These are phyloP conservation scores for Perkinsus olseni DNA, from an alignment of 169 alveolate genomes.

Conservation along the genomic window DNA sequence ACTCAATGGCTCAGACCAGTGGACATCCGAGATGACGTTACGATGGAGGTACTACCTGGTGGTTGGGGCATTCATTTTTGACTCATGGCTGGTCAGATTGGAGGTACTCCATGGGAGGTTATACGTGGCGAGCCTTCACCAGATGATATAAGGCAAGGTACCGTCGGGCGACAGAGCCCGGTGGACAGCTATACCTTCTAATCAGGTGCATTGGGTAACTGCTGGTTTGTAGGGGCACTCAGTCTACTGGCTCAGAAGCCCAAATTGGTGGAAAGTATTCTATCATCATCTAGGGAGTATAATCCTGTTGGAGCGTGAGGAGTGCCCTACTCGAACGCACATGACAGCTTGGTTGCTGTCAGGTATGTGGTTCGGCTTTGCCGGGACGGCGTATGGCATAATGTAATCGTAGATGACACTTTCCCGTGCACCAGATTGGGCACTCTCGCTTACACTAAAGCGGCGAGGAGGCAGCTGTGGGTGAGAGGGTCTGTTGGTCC, in stretches of 20 bases:
- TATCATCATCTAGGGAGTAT: background rate
- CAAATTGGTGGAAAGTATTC: background rate
- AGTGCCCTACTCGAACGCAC: background rate
- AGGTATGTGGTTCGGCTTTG: background rate
- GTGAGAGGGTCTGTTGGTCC: background rate
- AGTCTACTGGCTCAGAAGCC: slow-evolving; percentile 6
- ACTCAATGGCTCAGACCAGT: background rate
- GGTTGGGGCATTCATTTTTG: background rate
- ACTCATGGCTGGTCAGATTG: background rate
- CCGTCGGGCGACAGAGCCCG: background rate
- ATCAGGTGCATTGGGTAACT: slow-evolving; percentile 14
- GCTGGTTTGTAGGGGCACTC: slow-evolving; percentile 15
- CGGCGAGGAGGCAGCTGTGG: slow-evolving; percentile 17
- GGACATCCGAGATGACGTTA: background rate
- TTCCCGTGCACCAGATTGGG: slow-evolving; percentile 10
- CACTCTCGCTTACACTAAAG: background rate
- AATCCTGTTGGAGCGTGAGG: slow-evolving; percentile 5
- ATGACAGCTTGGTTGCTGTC: background rate
- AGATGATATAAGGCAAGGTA: background rate
- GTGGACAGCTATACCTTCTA: background rate
- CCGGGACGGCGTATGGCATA: slow-evolving; percentile 4
- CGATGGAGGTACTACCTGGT: background rate
- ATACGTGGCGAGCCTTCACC: background rate
- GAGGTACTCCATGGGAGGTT: background rate
- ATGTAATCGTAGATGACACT: background rate